Evolutionary conservation across 2,329 filamentous ascomycete genomes (phyloP).

Genomic region (Curvularia sp.): DNA sequence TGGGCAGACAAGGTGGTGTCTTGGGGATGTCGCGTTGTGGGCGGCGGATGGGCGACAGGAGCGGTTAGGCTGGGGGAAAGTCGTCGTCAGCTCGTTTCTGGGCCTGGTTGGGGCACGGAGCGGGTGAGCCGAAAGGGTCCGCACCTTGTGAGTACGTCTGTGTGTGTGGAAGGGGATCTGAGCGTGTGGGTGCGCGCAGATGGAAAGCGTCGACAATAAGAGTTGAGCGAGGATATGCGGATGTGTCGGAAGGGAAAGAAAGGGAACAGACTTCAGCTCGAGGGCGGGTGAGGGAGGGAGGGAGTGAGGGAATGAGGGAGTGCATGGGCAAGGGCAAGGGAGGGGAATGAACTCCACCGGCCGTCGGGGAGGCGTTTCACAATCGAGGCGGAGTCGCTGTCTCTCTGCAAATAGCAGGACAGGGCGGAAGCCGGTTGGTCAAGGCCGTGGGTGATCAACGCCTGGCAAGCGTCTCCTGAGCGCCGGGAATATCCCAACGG

Average conservation of each 20-base stretch:
- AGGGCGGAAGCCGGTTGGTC: conserved; percentile 21
- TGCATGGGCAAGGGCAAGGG: conserved; percentile 10
- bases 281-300: conserved; percentile 16
- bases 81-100: conserved; percentile 48
- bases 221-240: conserved; percentile 1
- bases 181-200: conserved; percentile 1
- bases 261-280: not conserved
- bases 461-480: conserved; percentile 15
- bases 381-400: conserved; percentile 23
- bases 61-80: conserved; percentile 45
- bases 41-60: conserved; percentile 28
- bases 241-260: conserved; percentile 6
- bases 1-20: conserved; percentile 38
- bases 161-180: not conserved
- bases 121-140: conserved; percentile 36
- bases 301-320: not conserved
- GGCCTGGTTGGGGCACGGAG: conserved; percentile 38
- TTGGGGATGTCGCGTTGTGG: conserved; percentile 33
- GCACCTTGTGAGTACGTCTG: conserved; percentile 6
- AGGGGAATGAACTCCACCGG: conserved; percentile 20
- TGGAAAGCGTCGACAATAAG: not conserved
- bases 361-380: conserved; percentile 32
- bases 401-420: conserved; percentile 24
- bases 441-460: conserved; percentile 9
- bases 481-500: not conserved